These are phyloP conservation scores for Raphanus sativus DNA, from an alignment of 345 rosid genomes.

Conservation along the genomic window DNA sequence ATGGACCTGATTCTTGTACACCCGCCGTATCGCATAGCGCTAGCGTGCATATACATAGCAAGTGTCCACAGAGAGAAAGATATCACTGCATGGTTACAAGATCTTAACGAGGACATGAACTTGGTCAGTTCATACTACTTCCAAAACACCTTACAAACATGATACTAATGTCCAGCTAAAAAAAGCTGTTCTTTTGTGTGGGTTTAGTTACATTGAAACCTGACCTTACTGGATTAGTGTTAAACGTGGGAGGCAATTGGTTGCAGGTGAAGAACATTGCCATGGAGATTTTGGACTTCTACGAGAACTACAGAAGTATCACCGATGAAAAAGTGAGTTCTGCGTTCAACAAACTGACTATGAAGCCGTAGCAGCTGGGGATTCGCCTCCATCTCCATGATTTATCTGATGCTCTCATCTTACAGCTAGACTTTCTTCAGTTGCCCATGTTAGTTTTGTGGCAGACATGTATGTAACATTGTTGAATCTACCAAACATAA, in stretches of 20 bases:
- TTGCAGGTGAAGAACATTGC: constrained; percentile 54
- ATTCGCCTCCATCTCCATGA: not conserved
- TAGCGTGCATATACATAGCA: constrained; percentile 87
- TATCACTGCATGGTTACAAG: constrained; percentile 89
- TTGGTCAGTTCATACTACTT: constrained; percentile 54
- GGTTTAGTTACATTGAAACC: not conserved
- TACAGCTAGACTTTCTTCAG: not conserved
- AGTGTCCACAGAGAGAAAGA: constrained; percentile 75
- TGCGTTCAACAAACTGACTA: constrained; percentile 60
- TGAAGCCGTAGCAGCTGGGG: constrained; percentile 34
- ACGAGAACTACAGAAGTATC: constrained; percentile 43
- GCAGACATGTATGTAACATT: constrained; percentile 2
- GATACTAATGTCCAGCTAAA: not conserved
- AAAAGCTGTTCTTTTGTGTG: not conserved
- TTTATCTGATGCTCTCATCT: constrained; percentile 8
- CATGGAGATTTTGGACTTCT: constrained; percentile 54
- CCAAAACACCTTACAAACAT: not conserved
- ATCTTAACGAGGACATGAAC: constrained; percentile 87
- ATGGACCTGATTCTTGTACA: constrained; percentile 90
- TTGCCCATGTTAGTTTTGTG: constrained; percentile 8
- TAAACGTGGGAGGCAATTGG: not conserved
- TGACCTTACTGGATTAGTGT: not conserved
- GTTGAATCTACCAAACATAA: not conserved
- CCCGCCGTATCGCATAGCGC: constrained; percentile 82
- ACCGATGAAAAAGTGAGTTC: constrained; percentile 37